A percentile compares a stretch with the other conserved stretches of the same genome.
Conservation (phyloP, 257 asterid species). For the Linaria vulgaris region DNA sequence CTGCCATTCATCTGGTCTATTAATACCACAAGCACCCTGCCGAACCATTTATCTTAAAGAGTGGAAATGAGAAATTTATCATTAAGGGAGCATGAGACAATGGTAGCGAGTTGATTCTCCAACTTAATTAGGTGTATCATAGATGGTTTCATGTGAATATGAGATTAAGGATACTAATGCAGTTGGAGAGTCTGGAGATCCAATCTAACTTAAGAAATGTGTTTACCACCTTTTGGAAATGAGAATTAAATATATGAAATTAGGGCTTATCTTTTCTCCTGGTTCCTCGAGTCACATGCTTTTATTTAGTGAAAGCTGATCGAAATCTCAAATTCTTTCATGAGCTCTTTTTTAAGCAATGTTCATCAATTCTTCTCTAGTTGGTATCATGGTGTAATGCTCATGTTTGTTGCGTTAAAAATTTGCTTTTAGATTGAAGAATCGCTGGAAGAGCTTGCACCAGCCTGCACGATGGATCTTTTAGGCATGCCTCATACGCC, state of each 20-base stretch:
- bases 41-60: too few species aligned
- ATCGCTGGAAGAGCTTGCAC: conserved; percentile 96
- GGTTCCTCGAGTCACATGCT: conserved; percentile 13
- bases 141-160: conserved; percentile 12
- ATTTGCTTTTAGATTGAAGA: conserved; percentile 77
- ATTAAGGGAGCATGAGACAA: conserved; percentile 11
- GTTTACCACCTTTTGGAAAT: neutral
- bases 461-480: conserved; percentile 94
- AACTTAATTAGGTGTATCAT: conserved; percentile 15
- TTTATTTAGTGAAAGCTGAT: neutral
- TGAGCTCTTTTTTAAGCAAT: conserved; percentile 20
- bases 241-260: conserved; percentile 15
- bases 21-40: too few species aligned
- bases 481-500: conserved; percentile 86
- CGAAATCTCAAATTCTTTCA: neutral
- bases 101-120: conserved; percentile 16
- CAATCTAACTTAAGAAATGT: conserved; percentile 15
- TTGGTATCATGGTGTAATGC: conserved; percentile 20
- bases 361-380: conserved; percentile 18
- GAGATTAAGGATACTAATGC: conserved; percentile 17
- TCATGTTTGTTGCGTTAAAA: conserved; percentile 25
- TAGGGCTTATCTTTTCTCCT: conserved; percentile 14
- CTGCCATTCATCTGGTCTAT: too few species aligned
- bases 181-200: conserved; percentile 20
- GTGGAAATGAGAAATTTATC: conserved; percentile 15